These are phyloP conservation scores for Sphagnum magellanicum DNA, from an alignment of 228 moss, liverwort and hornwort species.

Conservation along the genomic window DNA sequence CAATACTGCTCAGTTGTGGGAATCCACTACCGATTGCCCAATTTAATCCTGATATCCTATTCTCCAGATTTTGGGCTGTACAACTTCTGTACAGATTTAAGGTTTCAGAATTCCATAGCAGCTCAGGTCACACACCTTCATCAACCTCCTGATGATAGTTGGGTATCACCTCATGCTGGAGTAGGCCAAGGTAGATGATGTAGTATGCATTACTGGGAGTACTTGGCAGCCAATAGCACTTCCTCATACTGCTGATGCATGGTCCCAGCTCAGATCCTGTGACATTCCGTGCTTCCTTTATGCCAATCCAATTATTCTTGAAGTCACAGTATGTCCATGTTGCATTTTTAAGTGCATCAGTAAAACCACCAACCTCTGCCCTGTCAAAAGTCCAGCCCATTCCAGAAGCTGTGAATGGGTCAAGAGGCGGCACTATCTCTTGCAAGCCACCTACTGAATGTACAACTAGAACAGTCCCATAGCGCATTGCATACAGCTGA, in stretches of 20 bases:
- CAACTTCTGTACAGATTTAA: too few relatives aligned
- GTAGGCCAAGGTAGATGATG: too few relatives aligned
- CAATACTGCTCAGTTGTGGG: too few relatives aligned
- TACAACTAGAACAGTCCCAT: conserved; percentile 76
- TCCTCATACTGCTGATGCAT: conserved; percentile 31
- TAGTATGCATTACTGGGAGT: conserved; percentile 17
- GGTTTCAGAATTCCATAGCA: too few relatives aligned
- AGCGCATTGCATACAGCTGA: conserved; percentile 76
- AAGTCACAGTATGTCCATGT: conserved; percentile 35
- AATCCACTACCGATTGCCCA: too few relatives aligned
- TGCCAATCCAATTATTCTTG: conserved; percentile 21
- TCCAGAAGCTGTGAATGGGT: conserved; percentile 63
- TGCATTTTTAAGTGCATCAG: conserved; percentile 43
- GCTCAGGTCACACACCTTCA: too few relatives aligned
- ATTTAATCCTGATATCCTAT: too few relatives aligned
- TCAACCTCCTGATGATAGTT: too few relatives aligned
- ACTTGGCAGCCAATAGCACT: conserved; percentile 30
- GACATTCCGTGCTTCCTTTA: conserved; percentile 26
- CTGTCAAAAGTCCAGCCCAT: conserved; percentile 70
- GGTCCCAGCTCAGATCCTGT: conserved; percentile 37
- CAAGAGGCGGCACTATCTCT: conserved; percentile 68
- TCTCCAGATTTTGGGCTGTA: too few relatives aligned
- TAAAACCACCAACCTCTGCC: conserved; percentile 37
- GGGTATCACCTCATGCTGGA: too few relatives aligned
- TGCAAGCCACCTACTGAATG: conserved; percentile 69